Base-by-base conservation (phyloP, 371 early-diverging fungal genomes). In the Mucor circinelloides region DNA sequence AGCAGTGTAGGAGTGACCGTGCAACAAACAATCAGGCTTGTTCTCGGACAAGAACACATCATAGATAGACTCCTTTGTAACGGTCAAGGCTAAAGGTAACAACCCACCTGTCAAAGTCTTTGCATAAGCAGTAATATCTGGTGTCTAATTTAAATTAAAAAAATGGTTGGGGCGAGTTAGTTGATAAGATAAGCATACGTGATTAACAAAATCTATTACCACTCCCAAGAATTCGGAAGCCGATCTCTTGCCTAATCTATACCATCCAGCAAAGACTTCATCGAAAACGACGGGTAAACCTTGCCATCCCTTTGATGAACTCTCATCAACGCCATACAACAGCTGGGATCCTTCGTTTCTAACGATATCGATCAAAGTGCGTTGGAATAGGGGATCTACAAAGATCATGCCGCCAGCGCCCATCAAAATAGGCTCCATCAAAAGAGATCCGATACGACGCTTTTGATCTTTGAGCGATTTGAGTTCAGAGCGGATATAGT, bases 341-440 rank as follows among this genome's bases (percentile, higher is more conserved):
- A 80, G 30, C 2, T 75, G 69, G 19, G 81, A 79, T 2, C 87
- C 86, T 69, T 84, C 85, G 7, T 75, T 38, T 27, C 90, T 74
- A 8, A 89, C 88, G 5, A 81, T 82, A 31, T 87, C 83, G 23
- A 92, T 84, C 55, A 93, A 67, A 15, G 78, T 74, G 42, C 85
- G 83, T 66, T 94, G 94, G 84, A 91, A 95, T 12, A 89, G 78
- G 6, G 95, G 95, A 63, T 93, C 93, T 21, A 93, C 89, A 71
- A 93, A 90, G 28, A 90, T 73, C 94, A 95, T 95, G 42, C 94
- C 95, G 30, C 93, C 93, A 0, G 94, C 90, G 7, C 94, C 94
- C 86, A 93, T 86, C 27, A 95, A 59, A 13, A 93, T 79, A 0
- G 95, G 94, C 63, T 93, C 94, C 79, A 95, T 83, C 57, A 94